Evolutionary conservation across 1,284 basidiomycete species (phyloP), one percentile per base, ranked within the genome.

Genomic region (Grifola frondosa): DNA sequence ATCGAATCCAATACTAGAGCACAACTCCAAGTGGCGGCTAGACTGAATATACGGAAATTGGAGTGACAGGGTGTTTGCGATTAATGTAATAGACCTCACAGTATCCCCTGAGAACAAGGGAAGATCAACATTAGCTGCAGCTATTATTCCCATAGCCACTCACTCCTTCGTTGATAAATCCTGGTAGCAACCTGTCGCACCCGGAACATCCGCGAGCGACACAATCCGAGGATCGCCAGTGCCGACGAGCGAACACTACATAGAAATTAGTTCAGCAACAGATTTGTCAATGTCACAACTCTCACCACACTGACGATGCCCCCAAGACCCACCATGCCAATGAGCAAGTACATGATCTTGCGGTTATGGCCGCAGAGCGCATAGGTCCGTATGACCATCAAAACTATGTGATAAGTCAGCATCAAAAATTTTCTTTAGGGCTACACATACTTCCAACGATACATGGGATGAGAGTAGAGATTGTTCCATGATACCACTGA

Each of bases 191-290:
- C 5, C 40, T 31, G 16, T 42, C 40, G 40, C 47, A 49, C 17
- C 38, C 32, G 6, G 19, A 5, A 21, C 17, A 23, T 4, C 6
- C 31, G 12, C 21, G 30, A 24, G 23, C 20, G 8, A 22, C 13
- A 16, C 13, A 5, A 16, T 17, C 25, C 19, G 11, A 9, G 25
- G 7, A 10, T 37, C 30, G 35, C 44, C 37, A 8, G 40, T 15
- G 25, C 25, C 25, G 29, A 11, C 16, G 15, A 39, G 19, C 3
- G 47, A 40, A 42, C 47, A 49, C 43, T 49, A 35, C 13, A n/a
- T n/a, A n/a, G 13, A 10, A 7, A 29, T 37, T 8, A 35, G 36
- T 21, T 17, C 1, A 13, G 3, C n/a, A 23, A 16, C 12, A 16
- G 20, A 10, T 5, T 20, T 6, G 24, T 11, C 2, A 6, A 11